These are phyloP conservation scores for Canavalia ensiformis DNA, from an alignment of 306 rosid genomes.

Conservation along the genomic window DNA sequence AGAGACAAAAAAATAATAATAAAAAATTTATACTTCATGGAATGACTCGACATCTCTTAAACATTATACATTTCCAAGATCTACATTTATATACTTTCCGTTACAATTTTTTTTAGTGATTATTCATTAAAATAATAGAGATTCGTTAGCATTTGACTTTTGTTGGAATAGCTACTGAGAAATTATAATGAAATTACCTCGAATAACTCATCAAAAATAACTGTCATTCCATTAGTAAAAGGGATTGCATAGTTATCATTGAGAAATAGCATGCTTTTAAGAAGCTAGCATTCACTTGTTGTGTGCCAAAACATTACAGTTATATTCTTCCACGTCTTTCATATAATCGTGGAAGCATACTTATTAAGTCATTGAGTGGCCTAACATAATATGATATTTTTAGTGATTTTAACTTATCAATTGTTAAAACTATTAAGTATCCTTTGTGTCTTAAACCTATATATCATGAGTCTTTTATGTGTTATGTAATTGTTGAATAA, in stretches of 20 bases:
- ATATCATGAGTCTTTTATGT: constrained; percentile 31
- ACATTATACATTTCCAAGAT: constrained; percentile 56
- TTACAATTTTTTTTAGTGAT: constrained; percentile 63
- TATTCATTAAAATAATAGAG: constrained; percentile 27
- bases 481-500: constrained; percentile 36
- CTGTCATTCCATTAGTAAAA: constrained; percentile 68
- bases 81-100: constrained; percentile 52
- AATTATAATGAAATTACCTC: constrained; percentile 46
- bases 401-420: constrained; percentile 18
- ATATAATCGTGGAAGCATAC: too few species aligned
- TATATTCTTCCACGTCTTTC: too few species aligned
- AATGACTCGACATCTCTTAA: constrained; percentile 38
- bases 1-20: not conserved
- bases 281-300: too few species aligned
- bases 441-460: constrained; percentile 26
- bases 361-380: too few species aligned
- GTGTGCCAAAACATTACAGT: too few species aligned
- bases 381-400: constrained; percentile 4
- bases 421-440: constrained; percentile 29
- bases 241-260: constrained; percentile 6
- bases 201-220: constrained; percentile 71
- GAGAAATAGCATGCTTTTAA: too few species aligned
- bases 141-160: not conserved
- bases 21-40: constrained; percentile 30
- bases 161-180: not conserved